Base-by-base conservation (phyloP, 805 yeast genomes). In the Lipomyces starkeyi region DNA sequence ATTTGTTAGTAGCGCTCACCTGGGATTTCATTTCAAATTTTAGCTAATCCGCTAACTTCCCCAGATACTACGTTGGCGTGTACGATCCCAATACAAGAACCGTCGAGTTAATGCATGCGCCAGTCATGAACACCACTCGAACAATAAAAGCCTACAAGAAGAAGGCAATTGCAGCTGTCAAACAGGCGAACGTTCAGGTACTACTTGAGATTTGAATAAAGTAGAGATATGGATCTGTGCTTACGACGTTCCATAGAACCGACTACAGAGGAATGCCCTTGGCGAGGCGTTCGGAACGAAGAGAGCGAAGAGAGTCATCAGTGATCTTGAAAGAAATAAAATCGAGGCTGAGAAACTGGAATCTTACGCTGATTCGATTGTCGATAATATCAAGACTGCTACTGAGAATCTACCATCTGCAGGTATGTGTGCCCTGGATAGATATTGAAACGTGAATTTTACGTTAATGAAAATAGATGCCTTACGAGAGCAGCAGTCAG, bases 201-300 rank as follows among this genome's bases (percentile, higher is more conserved):
- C 17, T 69, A 25, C 22, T 35, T 3, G 25, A 40, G 17, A 17
- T 5, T 29, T 14, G 57, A 27, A 37, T 73, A 64, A 80, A 83
- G 73, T 81, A 84, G 67, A 81, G 83, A 17, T 91, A 91, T 80
- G 86, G 98, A 78, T 91, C 86, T 66, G 90, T 91, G 1, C 84
- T 95, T 17, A 52, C 3, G 32, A 34, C 13, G 22, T 2, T 29
- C 13, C 54, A 37, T 47, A 75, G 66, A 80, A 84, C 73, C 81
- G 84, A 67, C 81, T 83, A 20, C 91, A 91, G 80, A 86, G 98
- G 78, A 91, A 86, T 65, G 90, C 91, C 1, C 84, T 95, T 76
- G 99, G 99, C 76, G 94, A 92, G 80, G 96, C 95, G 2, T 95
- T 95, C 74, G 99, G 99, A 84, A 94, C 99, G 66, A 93, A 91